Conservation (phyloP, 2,329 filamentous ascomycete species). For the Alternaria arbusti region DNA sequence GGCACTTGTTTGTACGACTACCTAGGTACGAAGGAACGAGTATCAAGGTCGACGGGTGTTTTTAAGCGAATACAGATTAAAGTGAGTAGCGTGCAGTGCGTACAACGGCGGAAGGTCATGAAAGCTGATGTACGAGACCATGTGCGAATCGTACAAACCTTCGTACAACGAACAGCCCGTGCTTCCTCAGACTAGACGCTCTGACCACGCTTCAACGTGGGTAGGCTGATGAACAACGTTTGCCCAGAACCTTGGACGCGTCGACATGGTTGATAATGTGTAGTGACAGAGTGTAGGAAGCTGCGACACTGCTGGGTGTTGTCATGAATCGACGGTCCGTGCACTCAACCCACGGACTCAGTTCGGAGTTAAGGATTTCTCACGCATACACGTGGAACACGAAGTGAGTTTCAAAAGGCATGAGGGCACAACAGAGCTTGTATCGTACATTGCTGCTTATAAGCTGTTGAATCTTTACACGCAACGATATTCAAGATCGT, state of each 20-base stretch:
- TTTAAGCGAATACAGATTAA: not conserved
- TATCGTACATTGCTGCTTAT: not conserved
- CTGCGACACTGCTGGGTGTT: not conserved
- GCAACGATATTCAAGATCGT: not conserved
- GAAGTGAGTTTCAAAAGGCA: not conserved
- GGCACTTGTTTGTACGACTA: not conserved
- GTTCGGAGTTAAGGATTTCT: not conserved
- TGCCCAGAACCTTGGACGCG: too few relatives aligned
- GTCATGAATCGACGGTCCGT: not conserved
- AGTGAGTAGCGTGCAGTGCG: not conserved
- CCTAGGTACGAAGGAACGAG: not conserved
- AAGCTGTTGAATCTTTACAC: not conserved
- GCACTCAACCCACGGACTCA: not conserved
- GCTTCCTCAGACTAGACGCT: not conserved
- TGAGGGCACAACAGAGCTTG: not conserved
- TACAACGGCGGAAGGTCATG: not conserved
- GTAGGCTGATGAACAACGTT: not conserved
- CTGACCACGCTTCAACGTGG: not conserved
- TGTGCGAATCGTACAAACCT: not conserved
- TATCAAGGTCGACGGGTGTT: not conserved
- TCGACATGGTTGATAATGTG: not conserved
- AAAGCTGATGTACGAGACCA: not conserved
- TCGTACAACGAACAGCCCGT: not conserved
- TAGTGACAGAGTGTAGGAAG: not conserved
- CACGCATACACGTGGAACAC: not conserved